Conservation (phyloP, 192 early-diverging fungal species). For the Endogone sp. region DNA sequence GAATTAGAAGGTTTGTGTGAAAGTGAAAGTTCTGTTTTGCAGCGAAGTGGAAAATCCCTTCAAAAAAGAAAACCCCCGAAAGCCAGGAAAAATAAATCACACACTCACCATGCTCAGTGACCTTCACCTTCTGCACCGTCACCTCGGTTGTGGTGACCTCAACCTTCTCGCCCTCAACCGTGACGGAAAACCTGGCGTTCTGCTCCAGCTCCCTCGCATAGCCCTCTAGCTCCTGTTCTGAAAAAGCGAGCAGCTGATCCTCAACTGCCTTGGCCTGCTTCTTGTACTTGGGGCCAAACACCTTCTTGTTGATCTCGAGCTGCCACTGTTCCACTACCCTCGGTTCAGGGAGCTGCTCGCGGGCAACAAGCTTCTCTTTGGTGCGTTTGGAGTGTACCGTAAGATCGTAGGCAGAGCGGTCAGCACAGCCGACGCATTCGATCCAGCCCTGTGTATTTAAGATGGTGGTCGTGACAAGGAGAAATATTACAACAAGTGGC, state of each 20-base stretch:
- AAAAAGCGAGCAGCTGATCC: constrained; percentile 59
- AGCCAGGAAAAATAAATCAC: background rate
- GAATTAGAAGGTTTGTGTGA: background rate
- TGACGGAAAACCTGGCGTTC: constrained; percentile 42
- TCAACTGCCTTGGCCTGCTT: constrained; percentile 87
- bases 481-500: background rate
- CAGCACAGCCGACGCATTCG: constrained; percentile 99
- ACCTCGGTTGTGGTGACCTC: constrained; percentile 50
- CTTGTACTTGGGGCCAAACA: constrained; percentile 92
- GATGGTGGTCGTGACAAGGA: background rate
- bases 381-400: constrained; percentile 86
- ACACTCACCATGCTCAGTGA: constrained; percentile 35
- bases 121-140: constrained; percentile 23
- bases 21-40: too few species aligned
- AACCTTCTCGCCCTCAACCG: constrained; percentile 62
- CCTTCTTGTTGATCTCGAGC: constrained; percentile 90
- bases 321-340: constrained; percentile 67
- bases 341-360: constrained; percentile 83
- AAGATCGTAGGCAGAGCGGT: constrained; percentile 97
- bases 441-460: constrained; percentile 82
- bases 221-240: constrained; percentile 52
- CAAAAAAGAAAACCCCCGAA: too few species aligned
- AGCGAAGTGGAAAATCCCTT: background rate
- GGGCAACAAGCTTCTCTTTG: constrained; percentile 91
- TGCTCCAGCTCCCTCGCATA: constrained; percentile 52